A percentile compares a stretch with the other conserved stretches of the same genome.
Evolutionary conservation across 1,139 yeast genomes (phyloP).

Genomic region (Suhomyces terraborum): DNA sequence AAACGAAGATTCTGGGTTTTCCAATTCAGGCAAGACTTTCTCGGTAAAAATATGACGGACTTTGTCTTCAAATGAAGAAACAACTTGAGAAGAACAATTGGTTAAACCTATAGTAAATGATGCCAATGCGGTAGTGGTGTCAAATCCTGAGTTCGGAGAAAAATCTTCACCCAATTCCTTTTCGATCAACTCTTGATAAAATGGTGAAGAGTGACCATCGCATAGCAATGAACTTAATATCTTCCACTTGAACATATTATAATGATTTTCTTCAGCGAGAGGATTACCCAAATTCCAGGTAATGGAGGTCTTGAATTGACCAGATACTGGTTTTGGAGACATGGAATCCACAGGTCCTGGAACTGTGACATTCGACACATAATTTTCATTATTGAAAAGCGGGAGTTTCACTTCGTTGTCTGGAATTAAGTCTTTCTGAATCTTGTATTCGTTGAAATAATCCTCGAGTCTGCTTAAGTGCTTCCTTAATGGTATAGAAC

Average conservation of each 20-base stretch:
- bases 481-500: constrained; percentile 64
- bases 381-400: constrained; percentile 21
- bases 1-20: constrained; percentile 50
- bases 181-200: constrained; percentile 83
- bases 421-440: constrained; percentile 14
- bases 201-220: constrained; percentile 92
- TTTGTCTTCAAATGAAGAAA: constrained; percentile 45
- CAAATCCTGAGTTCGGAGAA: constrained; percentile 86
- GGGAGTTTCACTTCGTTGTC: constrained; percentile 32
- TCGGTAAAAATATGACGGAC: constrained; percentile 44
- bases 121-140: constrained; percentile 75
- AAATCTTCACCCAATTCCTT: constrained; percentile 84
- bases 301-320: constrained; percentile 76
- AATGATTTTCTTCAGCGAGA: constrained; percentile 49
- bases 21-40: constrained; percentile 44
- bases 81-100: constrained; percentile 60
- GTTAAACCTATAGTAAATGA: constrained; percentile 85
- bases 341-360: constrained; percentile 85
- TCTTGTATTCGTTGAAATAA: constrained; percentile 57
- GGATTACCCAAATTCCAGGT: constrained; percentile 89
- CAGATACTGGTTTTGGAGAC: constrained; percentile 57
- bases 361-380: constrained; percentile 21
- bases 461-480: constrained; percentile 62
- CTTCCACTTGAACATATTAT: constrained; percentile 73
- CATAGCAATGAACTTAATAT: constrained; percentile 70